These are phyloP conservation scores for Dillenia turbinata DNA, from an alignment of 164 flowering plant genomes.

Conservation along the genomic window DNA sequence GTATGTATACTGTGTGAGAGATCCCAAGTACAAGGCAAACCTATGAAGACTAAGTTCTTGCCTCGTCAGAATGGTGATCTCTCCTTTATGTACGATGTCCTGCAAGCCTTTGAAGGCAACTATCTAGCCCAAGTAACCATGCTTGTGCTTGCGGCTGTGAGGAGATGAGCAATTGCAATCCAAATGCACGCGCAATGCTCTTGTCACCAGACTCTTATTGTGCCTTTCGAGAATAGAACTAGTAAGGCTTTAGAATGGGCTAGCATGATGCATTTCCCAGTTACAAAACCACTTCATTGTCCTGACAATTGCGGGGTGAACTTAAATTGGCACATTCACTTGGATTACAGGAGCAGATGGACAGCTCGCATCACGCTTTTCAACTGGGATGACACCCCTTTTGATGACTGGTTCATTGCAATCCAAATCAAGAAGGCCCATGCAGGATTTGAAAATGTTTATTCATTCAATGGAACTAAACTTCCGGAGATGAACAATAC, in stretches of 20 bases:
- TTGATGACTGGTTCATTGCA: constrained; percentile 69
- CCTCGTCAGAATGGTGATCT: constrained; percentile 50
- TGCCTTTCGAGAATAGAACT: constrained; percentile 63
- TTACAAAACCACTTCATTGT: constrained; percentile 53
- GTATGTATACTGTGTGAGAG: constrained; percentile 45
- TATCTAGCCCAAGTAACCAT: constrained; percentile 57
- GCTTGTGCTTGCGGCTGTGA: constrained; percentile 83
- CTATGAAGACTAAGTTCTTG: constrained; percentile 27
- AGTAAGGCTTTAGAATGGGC: constrained; percentile 67
- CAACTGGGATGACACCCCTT: constrained; percentile 51
- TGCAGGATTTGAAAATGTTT: constrained; percentile 52
- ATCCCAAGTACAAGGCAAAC: constrained; percentile 41
- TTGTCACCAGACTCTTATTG: constrained; percentile 69
- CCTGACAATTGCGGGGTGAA: constrained; percentile 76
- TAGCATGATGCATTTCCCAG: constrained; percentile 24
- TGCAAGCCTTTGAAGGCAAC: constrained; percentile 39
- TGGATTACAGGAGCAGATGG: constrained; percentile 69
- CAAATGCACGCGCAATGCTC: constrained; percentile 35
- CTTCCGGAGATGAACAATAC: constrained; percentile 39
- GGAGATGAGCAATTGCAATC: constrained; percentile 24
- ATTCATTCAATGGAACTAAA: constrained; percentile 75
- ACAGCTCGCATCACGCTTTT: constrained; percentile 66
- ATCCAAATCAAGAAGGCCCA: constrained; percentile 41
- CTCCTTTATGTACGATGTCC: constrained; percentile 46
- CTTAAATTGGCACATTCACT: constrained; percentile 68